Percentiles rank a stretch among this genome's conserved stretches.
phyloP scores from a whole-genome alignment of 2,329 filamentous ascomycete genomes.

The Hypoxylon sp. region DNA sequence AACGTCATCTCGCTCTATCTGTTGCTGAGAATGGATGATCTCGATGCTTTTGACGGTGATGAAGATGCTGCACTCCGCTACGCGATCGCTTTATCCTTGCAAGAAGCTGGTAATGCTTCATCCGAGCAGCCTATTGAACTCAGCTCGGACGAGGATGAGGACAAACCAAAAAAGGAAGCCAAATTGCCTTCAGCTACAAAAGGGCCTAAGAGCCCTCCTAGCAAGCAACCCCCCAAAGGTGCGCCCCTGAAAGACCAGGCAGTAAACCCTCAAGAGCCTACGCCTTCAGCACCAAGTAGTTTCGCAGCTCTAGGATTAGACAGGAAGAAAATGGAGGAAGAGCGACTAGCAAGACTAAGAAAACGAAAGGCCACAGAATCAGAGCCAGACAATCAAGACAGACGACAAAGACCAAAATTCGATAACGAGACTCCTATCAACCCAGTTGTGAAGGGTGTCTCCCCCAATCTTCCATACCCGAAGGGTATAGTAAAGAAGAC shows the following conservation, averaged over 20 bases:
- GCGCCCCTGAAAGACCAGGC: constrained; percentile 1
- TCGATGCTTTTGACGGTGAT: constrained; percentile 55
- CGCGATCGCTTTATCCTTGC: constrained; percentile 73
- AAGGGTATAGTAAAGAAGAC: constrained; percentile 85
- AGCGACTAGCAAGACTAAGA: constrained; percentile 78
- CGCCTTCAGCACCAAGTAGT: constrained; percentile 28
- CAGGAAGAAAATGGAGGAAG: constrained; percentile 87
- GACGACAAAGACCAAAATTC: constrained; percentile 43
- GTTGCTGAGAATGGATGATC: constrained; percentile 44
- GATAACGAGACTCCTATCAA: constrained; percentile 11
- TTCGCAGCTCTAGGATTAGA: constrained; percentile 70
- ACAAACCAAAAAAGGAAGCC: constrained; percentile 51
- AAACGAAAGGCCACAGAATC: constrained; percentile 67
- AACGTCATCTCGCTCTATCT: background rate
- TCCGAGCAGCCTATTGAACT: constrained; percentile 52
- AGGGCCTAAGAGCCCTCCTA: constrained; percentile 29
- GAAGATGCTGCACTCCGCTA: constrained; percentile 73
- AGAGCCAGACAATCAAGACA: constrained; percentile 39
- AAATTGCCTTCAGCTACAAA: constrained; percentile 45
- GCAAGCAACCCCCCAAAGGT: background rate
- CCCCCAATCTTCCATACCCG: constrained; percentile 59
- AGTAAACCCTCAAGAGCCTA: constrained; percentile 14
- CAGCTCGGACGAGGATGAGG: constrained; percentile 54
- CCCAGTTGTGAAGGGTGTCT: background rate
- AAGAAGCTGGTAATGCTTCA: constrained; percentile 46